Evolutionary conservation across 306 rosid species (phyloP), one percentile per base, ranked within the genome.

Genomic region (Betula pendula): DNA sequence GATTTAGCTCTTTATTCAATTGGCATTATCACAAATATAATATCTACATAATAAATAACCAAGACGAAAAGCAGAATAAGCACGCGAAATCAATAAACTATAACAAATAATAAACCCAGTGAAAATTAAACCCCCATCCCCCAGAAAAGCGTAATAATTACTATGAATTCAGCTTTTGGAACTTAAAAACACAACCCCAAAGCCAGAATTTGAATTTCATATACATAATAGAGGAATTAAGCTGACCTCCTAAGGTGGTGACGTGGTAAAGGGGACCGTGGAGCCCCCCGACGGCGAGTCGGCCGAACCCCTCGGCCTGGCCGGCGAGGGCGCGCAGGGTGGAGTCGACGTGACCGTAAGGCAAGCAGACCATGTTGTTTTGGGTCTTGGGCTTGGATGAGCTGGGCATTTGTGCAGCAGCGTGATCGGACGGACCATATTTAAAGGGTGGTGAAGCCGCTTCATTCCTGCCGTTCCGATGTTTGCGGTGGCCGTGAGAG

Each of bases 241-340:
- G 8, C 13, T 29, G 69, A 95, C 99, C 99, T 75, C 90, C 89
- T 22, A 92, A 83, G 65, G 90, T 85, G 2, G 92, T 95, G 47
- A 95, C 98, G 42, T 51, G 89, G 79, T 87, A 78, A 75, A 92
- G 76, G 38, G 89, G 81, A 38, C 97, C 99, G 53, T 89, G 91
- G 71, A 95, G 91, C 17, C 99, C 99, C 65, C 98, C 99, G 73
- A 92, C 76, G 2, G 98, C 93, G 60, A 25, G 80, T 72, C 90
- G 96, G 38, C 97, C 99, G 50, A 90, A 95, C 22, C 99, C 99
- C 79, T 95, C 90, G 5, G 99, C 99, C 43, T 88, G 92, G 43
- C 72, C 83, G 25, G 99, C 92, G 48, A 95, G 90, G 72, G 91
- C 85, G 4, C 97, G 97, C 72, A 95, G 82, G 77, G 78, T 55